Conservation (phyloP, 2,329 filamentous ascomycete genomes). For the Ramichloridium luteum region DNA sequence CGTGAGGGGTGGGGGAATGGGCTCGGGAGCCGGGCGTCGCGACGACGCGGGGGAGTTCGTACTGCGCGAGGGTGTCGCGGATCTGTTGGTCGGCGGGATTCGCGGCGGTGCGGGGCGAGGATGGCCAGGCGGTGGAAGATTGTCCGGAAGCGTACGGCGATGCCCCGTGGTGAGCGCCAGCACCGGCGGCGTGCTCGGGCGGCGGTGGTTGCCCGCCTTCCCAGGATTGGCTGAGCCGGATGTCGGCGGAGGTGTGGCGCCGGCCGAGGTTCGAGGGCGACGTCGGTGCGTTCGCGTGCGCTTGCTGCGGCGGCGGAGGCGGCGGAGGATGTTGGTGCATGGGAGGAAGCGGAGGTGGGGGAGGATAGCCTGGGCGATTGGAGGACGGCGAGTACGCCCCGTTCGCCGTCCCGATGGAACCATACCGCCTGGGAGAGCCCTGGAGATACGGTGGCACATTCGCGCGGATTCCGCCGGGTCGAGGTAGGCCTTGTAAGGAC, state of each 20-base stretch:
- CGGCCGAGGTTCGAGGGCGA: conserved; percentile 58
- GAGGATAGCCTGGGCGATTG: conserved; percentile 48
- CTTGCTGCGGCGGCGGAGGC: conserved; percentile 41
- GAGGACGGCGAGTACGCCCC: conserved; percentile 56
- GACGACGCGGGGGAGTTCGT: conserved; percentile 47
- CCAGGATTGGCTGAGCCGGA: conserved; percentile 53
- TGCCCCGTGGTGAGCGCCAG: too few relatives aligned
- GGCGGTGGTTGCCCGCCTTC: conserved; percentile 59
- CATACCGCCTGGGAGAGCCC: conserved; percentile 67
- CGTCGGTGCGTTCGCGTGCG: conserved; percentile 46
- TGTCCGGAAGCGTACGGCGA: conserved; percentile 57
- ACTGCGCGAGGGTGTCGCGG: conserved; percentile 50
- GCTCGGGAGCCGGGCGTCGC: conserved; percentile 15
- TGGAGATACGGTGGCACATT: conserved; percentile 66
- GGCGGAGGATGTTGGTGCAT: conserved; percentile 51
- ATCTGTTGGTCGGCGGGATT: conserved; percentile 47
- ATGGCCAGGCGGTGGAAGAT: conserved; percentile 52
- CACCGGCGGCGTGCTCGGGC: conserved; percentile 32
- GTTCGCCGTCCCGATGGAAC: conserved; percentile 59
- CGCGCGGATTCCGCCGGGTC: conserved; percentile 59
- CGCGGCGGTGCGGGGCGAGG: conserved; percentile 44
- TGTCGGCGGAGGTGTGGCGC: conserved; percentile 90
- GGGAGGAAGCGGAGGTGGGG: conserved; percentile 45
- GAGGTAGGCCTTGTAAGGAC: conserved; percentile 51
- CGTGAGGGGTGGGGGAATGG: conserved; percentile 40